Evolutionary conservation across 768 basidiomycete genomes (phyloP), one percentile per base, ranked within the genome.

Genomic region (Botryobasidium botryosum): DNA sequence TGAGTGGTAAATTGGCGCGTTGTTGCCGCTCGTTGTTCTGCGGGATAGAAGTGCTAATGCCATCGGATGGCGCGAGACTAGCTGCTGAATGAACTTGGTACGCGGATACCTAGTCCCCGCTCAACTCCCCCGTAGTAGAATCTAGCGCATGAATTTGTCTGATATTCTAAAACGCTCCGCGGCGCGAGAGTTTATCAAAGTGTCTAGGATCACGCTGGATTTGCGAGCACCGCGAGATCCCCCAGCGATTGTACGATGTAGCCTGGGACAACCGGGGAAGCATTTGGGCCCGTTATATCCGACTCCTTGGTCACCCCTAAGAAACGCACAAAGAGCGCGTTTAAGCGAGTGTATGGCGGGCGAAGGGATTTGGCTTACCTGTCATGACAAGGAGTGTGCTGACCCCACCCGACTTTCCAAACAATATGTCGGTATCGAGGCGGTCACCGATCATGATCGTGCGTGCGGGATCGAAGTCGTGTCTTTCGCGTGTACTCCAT

Each of bases 361-460:
- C 41, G 13, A 43, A 13, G 48, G 52, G 17, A 23, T n/a, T n/a
- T 6, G 20, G 21, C 61, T 51, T 57, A 82, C 88, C 90, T n/a
- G 86, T 90, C 53, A 97, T 64, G 45, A 97, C 92, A 33, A 96
- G 75, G 46, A 96, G 66, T 0, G 92, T 96, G 15, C 79, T 61
- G 18, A 94, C 68, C 23, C 86, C 86, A 33, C 87, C 86, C 37
- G 72, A 72, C 57, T 84, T 71, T 40, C 92, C 94, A 55, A 97
- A 99, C 42, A 82, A 62, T 53, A 99, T 96, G 61, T 99, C 92
- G 4, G 94, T 97, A 59, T 85, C 81, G 52, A 99, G 69, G 49
- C 92, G 74, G 63, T 99, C 92, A 33, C 92, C 92, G 36, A 97
- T 69, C 87, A 99, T 96, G 58, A 97, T 75, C 13, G 91, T 90